Conservation (phyloP, 202 grass and related monocot genomes). For the Carex sylvatica region DNA sequence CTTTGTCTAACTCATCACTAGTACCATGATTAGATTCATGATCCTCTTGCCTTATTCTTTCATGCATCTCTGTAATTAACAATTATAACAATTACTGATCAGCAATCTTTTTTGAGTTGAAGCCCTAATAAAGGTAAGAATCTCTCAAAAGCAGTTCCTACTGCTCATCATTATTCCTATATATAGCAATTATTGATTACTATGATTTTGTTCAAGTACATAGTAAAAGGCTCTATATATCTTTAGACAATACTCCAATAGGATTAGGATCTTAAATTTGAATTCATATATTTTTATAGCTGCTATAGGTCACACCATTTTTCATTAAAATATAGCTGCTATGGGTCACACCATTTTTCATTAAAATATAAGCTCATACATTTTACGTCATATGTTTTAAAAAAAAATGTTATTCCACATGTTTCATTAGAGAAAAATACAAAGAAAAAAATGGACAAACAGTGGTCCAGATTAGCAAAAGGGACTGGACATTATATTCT, state of each 20-base stretch:
- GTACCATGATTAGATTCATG: constrained; percentile 38
- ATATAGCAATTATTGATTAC: background rate
- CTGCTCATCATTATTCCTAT: background rate
- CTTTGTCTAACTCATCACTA: constrained; percentile 61
- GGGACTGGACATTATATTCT: background rate
- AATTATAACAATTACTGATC: constrained; percentile 38
- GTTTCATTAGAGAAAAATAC: background rate
- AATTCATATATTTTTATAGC: background rate
- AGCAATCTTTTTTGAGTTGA: background rate
- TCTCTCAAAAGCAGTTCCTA: constrained; percentile 19
- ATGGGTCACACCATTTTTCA: background rate
- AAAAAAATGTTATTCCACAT: background rate
- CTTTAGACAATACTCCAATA: background rate
- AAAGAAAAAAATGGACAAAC: background rate
- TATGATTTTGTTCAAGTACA: background rate
- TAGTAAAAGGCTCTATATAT: constrained; percentile 7
- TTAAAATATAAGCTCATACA: background rate
- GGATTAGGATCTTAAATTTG: background rate
- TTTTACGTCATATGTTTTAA: background rate
- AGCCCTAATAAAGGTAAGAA: constrained; percentile 17
- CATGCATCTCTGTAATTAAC: constrained; percentile 45
- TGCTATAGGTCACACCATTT: background rate
- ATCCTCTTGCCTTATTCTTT: constrained; percentile 52
- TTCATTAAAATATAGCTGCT: background rate
- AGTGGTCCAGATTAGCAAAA: background rate